Evolutionary conservation across 495 filamentous ascomycete species (phyloP), one percentile per base, ranked within the genome.

Genomic region (Xylaria cubensis): DNA sequence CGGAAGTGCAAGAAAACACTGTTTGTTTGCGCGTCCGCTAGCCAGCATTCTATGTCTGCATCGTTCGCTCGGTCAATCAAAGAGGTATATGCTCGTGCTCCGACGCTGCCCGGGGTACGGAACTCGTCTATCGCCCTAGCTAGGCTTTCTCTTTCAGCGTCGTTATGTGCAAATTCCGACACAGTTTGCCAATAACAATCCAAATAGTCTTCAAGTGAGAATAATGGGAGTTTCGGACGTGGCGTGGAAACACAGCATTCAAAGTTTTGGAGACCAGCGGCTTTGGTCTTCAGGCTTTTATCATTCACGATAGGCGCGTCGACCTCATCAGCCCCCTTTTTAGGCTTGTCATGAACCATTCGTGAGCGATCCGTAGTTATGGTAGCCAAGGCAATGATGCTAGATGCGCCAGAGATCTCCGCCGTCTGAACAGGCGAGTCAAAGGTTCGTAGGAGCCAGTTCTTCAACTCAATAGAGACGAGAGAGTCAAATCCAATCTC

Each of bases 341-440:
- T 69, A 32, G n/a, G 44, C 32, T 46, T 71, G 44, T 46, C 48
- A 50, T 74, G 64, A 2, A 74, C 61, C 12, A 76, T 24, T 59
- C 55, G 66, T 46, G 72, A 75, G 53, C 73, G 67, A 21, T 24
- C 42, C 19, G 69, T 67, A 10, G 74, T 67, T 7, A 65, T 36
- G 24, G 29, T 42, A 6, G 73, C 67, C 32, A 77, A 56, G n/a
- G 53, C 42, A 41, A 46, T n/a, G 34, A 77, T 69, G 42, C 68
- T 77, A 8, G 68, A n/a, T 19, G 76, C 29, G 15, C 71, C 62
- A 12, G 64, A 39, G 6, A 77, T 66, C 69, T 77, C 76, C n/a
- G 71, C 56, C 24, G 69, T 72, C 44, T 77, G 76, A 29, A 77
- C n/a, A 4, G 64, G 26, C 12, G 65, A 55, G 42, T 64, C 42